Evolutionary conservation across 1,284 basidiomycete genomes (phyloP).

Genomic region (Cutaneotrichosporon cutaneum): DNA sequence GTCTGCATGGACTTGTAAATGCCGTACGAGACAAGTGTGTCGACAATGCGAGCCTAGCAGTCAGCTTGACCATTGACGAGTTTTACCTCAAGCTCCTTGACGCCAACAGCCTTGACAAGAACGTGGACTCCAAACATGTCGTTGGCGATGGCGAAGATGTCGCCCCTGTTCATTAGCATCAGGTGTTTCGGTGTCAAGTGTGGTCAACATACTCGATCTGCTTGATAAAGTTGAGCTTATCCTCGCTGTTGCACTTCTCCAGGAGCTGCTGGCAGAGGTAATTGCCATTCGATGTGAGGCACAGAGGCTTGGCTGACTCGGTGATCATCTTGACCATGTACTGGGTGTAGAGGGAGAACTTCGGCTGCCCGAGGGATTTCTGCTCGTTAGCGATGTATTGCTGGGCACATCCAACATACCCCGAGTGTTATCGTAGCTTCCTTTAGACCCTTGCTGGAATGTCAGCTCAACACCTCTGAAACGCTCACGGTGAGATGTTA

Average conservation of each 20-base stretch:
- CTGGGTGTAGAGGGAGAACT: slow-evolving; percentile 15
- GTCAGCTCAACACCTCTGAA: background rate
- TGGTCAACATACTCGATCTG: slow-evolving; percentile 35
- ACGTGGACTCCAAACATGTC: slow-evolving; percentile 50
- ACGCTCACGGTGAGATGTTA: slow-evolving; percentile 36
- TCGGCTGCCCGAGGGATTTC: slow-evolving; percentile 16
- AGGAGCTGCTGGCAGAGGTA: slow-evolving; percentile 50
- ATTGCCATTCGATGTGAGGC: slow-evolving; percentile 48
- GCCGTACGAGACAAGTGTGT: slow-evolving; percentile 39
- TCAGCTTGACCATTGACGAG: slow-evolving; percentile 5
- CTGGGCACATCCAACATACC: too few species aligned
- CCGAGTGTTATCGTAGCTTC: slow-evolving; percentile 40
- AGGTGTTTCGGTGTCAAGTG: background rate
- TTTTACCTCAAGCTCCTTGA: slow-evolving; percentile 43
- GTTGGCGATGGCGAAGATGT: slow-evolving; percentile 46
- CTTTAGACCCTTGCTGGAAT: slow-evolving; percentile 24
- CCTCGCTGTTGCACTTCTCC: slow-evolving; percentile 37
- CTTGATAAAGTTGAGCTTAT: slow-evolving; percentile 42
- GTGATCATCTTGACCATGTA: slow-evolving; percentile 36
- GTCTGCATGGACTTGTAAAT: slow-evolving; percentile 47
- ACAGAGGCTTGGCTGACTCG: slow-evolving; percentile 43
- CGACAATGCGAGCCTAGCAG: slow-evolving; percentile 32
- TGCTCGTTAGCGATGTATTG: background rate
- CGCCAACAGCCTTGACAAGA: slow-evolving; percentile 43
- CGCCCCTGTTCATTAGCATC: slow-evolving; percentile 25